These are phyloP conservation scores for Pseudogymnoascus sp. DNA, from an alignment of 2,329 filamentous ascomycete genomes.

Conservation along the genomic window DNA sequence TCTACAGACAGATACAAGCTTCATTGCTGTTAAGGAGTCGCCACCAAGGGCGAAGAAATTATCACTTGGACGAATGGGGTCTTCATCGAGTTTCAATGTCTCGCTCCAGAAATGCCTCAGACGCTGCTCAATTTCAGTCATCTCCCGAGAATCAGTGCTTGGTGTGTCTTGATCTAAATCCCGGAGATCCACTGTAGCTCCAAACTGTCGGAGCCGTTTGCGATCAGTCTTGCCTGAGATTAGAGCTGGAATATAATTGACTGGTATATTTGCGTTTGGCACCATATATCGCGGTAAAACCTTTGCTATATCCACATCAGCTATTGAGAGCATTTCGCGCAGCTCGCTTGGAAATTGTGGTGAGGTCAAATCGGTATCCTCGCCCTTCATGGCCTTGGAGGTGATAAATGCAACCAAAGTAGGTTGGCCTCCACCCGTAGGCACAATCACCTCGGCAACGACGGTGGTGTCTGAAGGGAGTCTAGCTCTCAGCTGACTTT, in stretches of 20 bases:
- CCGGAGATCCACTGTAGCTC: conserved; percentile 15
- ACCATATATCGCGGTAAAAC: conserved; percentile 30
- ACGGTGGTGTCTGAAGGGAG: conserved; percentile 29
- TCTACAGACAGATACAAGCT: conserved; percentile 32
- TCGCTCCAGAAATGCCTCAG: conserved; percentile 7
- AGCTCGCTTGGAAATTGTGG: conserved; percentile 14
- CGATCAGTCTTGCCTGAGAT: conserved; percentile 29
- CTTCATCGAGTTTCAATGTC: conserved; percentile 9
- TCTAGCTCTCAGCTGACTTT: conserved; percentile 31
- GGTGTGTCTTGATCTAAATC: conserved; percentile 13
- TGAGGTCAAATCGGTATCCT: conserved; percentile 16
- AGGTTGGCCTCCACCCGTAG: conserved; percentile 24
- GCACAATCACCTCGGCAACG: conserved; percentile 27
- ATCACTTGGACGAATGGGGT: conserved; percentile 29
- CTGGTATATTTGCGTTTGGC: conserved; percentile 26
- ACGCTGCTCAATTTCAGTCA: conserved; percentile 10
- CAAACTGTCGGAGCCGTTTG: conserved; percentile 28
- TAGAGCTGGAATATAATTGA: conserved; percentile 25
- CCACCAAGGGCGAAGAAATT: conserved; percentile 39
- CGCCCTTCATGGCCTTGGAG: conserved; percentile 13
- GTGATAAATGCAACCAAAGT: conserved; percentile 29
- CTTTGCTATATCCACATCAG: conserved; percentile 21
- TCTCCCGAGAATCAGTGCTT: background rate
- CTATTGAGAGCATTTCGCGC: conserved; percentile 14
- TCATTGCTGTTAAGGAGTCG: conserved; percentile 38